Evolutionary conservation across 2,329 filamentous ascomycete genomes (phyloP).

Genomic region (Endothia cerciana): DNA sequence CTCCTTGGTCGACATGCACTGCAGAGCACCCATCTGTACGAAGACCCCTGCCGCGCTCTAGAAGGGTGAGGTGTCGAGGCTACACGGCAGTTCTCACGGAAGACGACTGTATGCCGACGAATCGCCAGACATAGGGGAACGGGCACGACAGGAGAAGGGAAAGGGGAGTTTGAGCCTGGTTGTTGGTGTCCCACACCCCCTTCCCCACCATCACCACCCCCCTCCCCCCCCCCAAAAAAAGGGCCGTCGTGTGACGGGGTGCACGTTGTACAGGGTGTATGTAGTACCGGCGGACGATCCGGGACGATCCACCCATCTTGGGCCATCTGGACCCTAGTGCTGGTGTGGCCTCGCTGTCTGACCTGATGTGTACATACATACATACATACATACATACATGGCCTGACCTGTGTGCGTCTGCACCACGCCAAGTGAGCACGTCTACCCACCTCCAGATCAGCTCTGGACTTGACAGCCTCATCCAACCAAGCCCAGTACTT

Average conservation of each 20-base stretch:
- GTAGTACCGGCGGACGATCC: conserved; percentile 3
- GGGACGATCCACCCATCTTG: neutral
- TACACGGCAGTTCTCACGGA: neutral
- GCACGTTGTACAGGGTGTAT: neutral
- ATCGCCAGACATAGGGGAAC: neutral
- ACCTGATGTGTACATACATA: conserved; percentile 7
- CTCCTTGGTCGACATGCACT: neutral
- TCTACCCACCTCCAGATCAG: no score
- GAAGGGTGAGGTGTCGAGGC: neutral
- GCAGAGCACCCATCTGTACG: neutral
- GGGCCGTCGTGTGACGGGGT: neutral
- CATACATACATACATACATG: conserved; percentile 3
- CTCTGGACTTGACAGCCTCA: no score
- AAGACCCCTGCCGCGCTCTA: neutral
- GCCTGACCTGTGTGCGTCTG: neutral
- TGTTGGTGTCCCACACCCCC: neutral
- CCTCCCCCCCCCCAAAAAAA: neutral
- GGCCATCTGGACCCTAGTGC: no score
- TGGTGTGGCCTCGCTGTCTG: neutral
- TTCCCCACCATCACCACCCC: neutral
- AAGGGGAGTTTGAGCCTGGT: conserved; percentile 2
- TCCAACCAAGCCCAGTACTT: no score
- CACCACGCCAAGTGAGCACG: no score
- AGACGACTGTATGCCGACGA: neutral
- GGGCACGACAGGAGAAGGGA: conserved; percentile 1